Evolutionary conservation across 805 yeast genomes (phyloP).

Genomic region (Saccharomycopsis guyanensis): DNA sequence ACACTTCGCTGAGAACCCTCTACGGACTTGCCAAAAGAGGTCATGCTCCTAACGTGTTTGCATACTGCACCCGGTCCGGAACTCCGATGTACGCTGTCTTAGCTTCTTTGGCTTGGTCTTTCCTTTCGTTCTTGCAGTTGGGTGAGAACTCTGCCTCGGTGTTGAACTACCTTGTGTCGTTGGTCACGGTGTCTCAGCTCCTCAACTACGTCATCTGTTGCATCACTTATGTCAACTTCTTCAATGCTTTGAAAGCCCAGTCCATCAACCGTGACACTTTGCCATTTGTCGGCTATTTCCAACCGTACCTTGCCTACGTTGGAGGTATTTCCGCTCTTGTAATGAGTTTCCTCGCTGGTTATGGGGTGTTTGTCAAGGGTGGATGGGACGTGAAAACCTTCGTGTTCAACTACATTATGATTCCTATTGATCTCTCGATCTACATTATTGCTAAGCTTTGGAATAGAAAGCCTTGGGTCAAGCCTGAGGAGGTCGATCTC

Average conservation of each 20-base stretch:
- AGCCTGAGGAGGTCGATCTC: constrained; percentile 45
- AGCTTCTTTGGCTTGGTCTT: constrained; percentile 49
- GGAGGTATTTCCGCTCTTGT: constrained; percentile 39
- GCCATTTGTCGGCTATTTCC: constrained; percentile 44
- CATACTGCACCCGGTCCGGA: constrained; percentile 56
- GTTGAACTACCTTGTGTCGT: constrained; percentile 62
- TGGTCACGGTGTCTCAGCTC: constrained; percentile 64
- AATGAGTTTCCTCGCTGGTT: constrained; percentile 61
- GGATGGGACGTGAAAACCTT: constrained; percentile 55
- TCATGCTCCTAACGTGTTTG: constrained; percentile 62
- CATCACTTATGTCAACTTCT: constrained; percentile 53
- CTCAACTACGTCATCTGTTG: constrained; percentile 52
- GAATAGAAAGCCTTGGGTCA: constrained; percentile 40
- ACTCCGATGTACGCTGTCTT: constrained; percentile 57
- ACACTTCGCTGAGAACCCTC: constrained; percentile 60
- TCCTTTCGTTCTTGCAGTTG: constrained; percentile 58
- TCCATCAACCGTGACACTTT: constrained; percentile 35
- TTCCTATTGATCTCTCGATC: constrained; percentile 47
- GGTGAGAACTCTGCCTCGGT: constrained; percentile 54
- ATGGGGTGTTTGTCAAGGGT: constrained; percentile 60
- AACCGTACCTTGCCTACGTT: constrained; percentile 49
- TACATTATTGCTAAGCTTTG: constrained; percentile 45
- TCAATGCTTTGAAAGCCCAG: constrained; percentile 50
- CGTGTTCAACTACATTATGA: constrained; percentile 64
- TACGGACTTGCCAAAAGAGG: constrained; percentile 68